These are phyloP conservation scores for Crithidia sp. DNA, from an alignment of 208 protist species.

Conservation along the genomic window DNA sequence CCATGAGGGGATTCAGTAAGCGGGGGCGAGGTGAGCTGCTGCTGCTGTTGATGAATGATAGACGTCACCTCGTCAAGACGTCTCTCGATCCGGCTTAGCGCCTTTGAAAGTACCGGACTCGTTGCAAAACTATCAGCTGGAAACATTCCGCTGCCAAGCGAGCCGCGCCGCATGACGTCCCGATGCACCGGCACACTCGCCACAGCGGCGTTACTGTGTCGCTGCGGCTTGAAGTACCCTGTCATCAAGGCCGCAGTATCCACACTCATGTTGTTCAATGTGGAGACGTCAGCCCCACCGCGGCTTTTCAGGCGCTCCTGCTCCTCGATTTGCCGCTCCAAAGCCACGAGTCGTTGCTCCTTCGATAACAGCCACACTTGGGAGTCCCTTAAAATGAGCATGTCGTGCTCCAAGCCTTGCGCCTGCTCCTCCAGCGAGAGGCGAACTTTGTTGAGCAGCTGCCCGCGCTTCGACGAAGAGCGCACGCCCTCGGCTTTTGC, in stretches of 20 bases:
- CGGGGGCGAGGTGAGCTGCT: slow-evolving; percentile 23
- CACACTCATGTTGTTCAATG: slow-evolving; percentile 42
- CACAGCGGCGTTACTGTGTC: slow-evolving; percentile 8
- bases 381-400: slow-evolving; percentile 69
- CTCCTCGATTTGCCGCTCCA: slow-evolving; percentile 76
- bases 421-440: slow-evolving; percentile 70
- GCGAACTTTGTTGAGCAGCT: slow-evolving; percentile 67
- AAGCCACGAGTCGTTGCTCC: slow-evolving; percentile 62
- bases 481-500: slow-evolving; percentile 78
- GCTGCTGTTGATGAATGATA: slow-evolving; percentile 57
- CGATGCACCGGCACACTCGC: slow-evolving; percentile 10
- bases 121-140: slow-evolving; percentile 26
- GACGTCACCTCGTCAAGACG: slow-evolving; percentile 74
- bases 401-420: slow-evolving; percentile 65
- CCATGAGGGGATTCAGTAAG: background rate
- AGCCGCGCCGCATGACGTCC: slow-evolving; percentile 9
- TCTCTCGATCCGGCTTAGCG: slow-evolving; percentile 67
- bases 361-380: slow-evolving; percentile 80
- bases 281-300: slow-evolving; percentile 26
- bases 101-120: slow-evolving; percentile 55
- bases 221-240: slow-evolving; percentile 64
- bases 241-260: slow-evolving; percentile 60
- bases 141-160: slow-evolving; percentile 11
- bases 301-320: slow-evolving; percentile 41
- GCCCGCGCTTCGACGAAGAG: slow-evolving; percentile 72